Evolutionary conservation across 257 asterid species (phyloP), one percentile per base, ranked within the genome.

Genomic region (Gardenia jasminoides): DNA sequence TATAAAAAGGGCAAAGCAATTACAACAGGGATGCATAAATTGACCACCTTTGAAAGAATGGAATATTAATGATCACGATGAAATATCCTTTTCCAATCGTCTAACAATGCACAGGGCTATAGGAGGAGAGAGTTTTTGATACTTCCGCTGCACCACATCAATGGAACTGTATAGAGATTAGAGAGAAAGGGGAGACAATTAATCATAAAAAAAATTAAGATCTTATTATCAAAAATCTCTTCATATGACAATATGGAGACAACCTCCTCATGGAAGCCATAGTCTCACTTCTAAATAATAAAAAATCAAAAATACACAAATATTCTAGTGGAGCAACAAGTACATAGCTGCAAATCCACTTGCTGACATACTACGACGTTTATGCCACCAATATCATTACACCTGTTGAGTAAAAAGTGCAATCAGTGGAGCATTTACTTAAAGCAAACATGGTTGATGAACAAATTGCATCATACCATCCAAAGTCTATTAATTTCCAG

Each of bases 321-420:
- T 17, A 43, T 43, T 47, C 56, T 47, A 47, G 20, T 76, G 61
- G 62, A 70, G 48, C 44, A 82, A 28, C 72, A 76, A 80, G 76
- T 79, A 66, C n/a, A n/a, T 78, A 41, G 78, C 81, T 70, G 75
- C 84, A 78, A 74, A 71, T 56, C 44, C 81, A 77, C 79, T 73
- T 78, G 78, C 72, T 79, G 56, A 81, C 76, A 76, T 76, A 62
- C 52, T 66, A 81, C 72, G 73, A 46, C 31, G 33, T 22, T 22
- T 65, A 16, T 46, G 50, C 74, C 28, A 67, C 80, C 65, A 30
- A 54, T 72, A 77, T 33, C 70, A 79, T 81, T 74, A 71, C 76
- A 82, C 86, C 89, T 88, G 90, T 61, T 76, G 50, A 52, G 59
- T 41, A 65, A 74, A 78, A 70, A 3, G 59, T 2, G 50, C 1